These are phyloP conservation scores for Pelargonium australe DNA, from an alignment of 441 rosid species.

Conservation along the genomic window DNA sequence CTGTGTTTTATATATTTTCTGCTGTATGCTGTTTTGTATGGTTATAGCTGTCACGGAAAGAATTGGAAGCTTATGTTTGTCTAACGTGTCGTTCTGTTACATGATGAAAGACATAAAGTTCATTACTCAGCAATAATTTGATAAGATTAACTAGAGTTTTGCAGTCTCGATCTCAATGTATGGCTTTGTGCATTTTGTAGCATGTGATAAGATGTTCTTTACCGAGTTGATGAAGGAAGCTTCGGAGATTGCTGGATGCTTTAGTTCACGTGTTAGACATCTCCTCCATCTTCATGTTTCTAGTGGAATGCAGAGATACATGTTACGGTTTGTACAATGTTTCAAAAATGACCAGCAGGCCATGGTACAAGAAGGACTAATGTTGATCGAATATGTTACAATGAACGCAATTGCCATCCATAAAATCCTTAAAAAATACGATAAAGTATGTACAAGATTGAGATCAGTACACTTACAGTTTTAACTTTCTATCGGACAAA, in stretches of 20 bases:
- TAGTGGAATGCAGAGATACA: constrained; percentile 57
- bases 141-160: neutral
- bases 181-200: constrained; percentile 30
- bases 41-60: neutral
- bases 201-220: constrained; percentile 78
- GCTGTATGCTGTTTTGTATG: neutral
- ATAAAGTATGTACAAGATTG: constrained; percentile 43
- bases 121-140: neutral
- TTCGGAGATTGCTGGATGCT: constrained; percentile 67
- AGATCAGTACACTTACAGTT: neutral
- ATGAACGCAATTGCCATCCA: constrained; percentile 87
- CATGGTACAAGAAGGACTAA: constrained; percentile 52
- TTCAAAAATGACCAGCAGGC: constrained; percentile 47
- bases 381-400: constrained; percentile 64
- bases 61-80: neutral
- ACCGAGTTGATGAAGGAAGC: constrained; percentile 78
- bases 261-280: constrained; percentile 62
- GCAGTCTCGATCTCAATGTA: neutral
- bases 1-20: neutral
- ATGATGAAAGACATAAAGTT: neutral
- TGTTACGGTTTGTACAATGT: constrained; percentile 43
- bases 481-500: neutral
- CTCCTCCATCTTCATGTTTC: constrained; percentile 74
- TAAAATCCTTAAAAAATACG: constrained; percentile 89
- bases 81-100: neutral